Conservation (phyloP, 2,329 filamentous ascomycete species). For the Fusarium veterinarium region DNA sequence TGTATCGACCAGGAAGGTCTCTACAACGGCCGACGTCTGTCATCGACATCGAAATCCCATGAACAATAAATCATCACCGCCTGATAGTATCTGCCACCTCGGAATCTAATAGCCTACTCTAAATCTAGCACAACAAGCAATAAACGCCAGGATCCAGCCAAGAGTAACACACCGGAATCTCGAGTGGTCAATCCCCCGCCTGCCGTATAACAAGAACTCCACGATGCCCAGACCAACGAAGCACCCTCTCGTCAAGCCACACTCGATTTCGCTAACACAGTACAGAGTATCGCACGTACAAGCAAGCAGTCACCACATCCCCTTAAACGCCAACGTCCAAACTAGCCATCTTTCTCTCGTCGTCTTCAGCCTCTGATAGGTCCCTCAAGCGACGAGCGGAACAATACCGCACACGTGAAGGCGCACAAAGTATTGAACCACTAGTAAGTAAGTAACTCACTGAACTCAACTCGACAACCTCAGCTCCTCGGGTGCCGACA, state of each 20-base stretch:
- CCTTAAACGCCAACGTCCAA: not conserved
- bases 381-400: conserved; percentile 30
- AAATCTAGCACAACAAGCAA: not conserved
- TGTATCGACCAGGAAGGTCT: not conserved
- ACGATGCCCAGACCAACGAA: not conserved
- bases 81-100: not conserved
- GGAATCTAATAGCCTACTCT: conserved; percentile 4
- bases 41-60: not conserved
- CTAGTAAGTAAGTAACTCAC: not conserved
- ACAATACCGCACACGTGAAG: conserved; percentile 27
- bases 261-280: conserved; percentile 1
- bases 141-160: conserved; percentile 3
- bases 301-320: not conserved
- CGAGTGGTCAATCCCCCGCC: conserved; percentile 7
- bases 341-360: conserved; percentile 5
- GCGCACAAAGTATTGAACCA: conserved; percentile 20
- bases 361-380: conserved; percentile 22
- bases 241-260: not conserved
- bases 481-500: conserved; percentile 12
- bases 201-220: not conserved
- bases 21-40: not conserved
- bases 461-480: not conserved
- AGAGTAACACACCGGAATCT: not conserved
- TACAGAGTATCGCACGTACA: not conserved
- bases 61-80: not conserved